Evolutionary conservation across 345 rosid species (phyloP).

Genomic region (Gossypium australe): DNA sequence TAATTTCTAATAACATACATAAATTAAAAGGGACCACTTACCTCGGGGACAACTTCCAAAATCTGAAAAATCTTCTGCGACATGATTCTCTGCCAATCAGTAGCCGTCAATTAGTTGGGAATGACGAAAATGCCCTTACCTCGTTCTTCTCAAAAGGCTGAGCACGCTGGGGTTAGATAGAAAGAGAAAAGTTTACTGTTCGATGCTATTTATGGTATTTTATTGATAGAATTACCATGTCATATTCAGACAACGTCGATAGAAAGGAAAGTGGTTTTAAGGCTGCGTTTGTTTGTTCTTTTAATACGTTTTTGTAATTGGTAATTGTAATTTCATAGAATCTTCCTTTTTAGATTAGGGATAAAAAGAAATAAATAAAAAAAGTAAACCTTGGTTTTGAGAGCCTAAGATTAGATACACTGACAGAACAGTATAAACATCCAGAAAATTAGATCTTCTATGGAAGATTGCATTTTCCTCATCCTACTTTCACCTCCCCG

Average conservation of each 20-base stretch:
- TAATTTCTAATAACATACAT: background rate
- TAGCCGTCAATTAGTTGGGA: constrained; percentile 28
- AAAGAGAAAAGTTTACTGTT: constrained; percentile 9
- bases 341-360: constrained; percentile 37
- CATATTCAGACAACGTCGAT: background rate
- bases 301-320: constrained; percentile 3
- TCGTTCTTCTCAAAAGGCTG: constrained; percentile 24
- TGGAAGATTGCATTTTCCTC: background rate
- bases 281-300: constrained; percentile 9
- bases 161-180: background rate
- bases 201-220: background rate
- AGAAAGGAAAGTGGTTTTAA: background rate
- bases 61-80: constrained; percentile 33
- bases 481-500: background rate
- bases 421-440: background rate
- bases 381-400: constrained; percentile 15
- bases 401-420: constrained; percentile 13
- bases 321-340: constrained; percentile 13
- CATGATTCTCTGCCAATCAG: constrained; percentile 34
- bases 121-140: constrained; percentile 20
- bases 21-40: constrained; percentile 7
- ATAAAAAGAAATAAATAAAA: background rate
- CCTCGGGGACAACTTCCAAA: constrained; percentile 25
- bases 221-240: background rate
- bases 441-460: background rate